phyloP scores from a whole-genome alignment of 495 filamentous ascomycete species.

The Xylaria grammica region DNA sequence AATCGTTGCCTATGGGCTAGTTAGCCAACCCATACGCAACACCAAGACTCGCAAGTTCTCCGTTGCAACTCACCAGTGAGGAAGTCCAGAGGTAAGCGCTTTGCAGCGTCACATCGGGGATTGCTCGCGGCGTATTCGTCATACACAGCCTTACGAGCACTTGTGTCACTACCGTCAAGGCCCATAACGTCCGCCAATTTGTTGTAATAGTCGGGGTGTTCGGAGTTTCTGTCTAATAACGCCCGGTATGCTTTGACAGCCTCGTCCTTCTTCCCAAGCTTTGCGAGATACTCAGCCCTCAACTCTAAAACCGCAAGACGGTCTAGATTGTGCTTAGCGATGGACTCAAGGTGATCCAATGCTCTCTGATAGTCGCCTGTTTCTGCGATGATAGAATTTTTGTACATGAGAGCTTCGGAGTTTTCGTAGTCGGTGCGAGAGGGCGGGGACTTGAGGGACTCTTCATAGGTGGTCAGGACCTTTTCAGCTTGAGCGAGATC shows the following conservation, averaged over 20 bases:
- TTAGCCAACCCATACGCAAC: neutral
- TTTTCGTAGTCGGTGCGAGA: constrained; percentile 83
- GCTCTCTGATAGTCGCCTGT: constrained; percentile 77
- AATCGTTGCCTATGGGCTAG: constrained; percentile 67
- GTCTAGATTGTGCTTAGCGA: constrained; percentile 79
- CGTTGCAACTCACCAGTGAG: constrained; percentile 64
- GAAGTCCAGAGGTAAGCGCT: constrained; percentile 88
- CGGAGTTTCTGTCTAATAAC: constrained; percentile 84
- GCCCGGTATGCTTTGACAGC: constrained; percentile 80
- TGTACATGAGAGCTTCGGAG: constrained; percentile 94
- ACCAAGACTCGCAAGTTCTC: neutral
- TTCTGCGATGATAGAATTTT: constrained; percentile 93
- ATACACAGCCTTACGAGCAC: constrained; percentile 71
- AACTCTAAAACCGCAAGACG: constrained; percentile 88
- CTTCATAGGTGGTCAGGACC: constrained; percentile 88
- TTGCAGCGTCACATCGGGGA: constrained; percentile 82
- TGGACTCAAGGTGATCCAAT: constrained; percentile 81
- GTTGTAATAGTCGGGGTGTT: constrained; percentile 85
- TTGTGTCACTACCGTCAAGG: constrained; percentile 64
- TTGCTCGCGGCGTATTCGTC: constrained; percentile 80
- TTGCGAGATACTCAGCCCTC: constrained; percentile 81
- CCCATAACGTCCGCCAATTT: constrained; percentile 71
- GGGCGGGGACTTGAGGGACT: constrained; percentile 79
- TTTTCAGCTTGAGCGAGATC: constrained; percentile 86
- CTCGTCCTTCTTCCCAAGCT: constrained; percentile 78